A percentile compares a stretch with the other conserved stretches of the same genome.
Conservation (phyloP, 163 green algal genomes). For the Chloromonas sp. region DNA sequence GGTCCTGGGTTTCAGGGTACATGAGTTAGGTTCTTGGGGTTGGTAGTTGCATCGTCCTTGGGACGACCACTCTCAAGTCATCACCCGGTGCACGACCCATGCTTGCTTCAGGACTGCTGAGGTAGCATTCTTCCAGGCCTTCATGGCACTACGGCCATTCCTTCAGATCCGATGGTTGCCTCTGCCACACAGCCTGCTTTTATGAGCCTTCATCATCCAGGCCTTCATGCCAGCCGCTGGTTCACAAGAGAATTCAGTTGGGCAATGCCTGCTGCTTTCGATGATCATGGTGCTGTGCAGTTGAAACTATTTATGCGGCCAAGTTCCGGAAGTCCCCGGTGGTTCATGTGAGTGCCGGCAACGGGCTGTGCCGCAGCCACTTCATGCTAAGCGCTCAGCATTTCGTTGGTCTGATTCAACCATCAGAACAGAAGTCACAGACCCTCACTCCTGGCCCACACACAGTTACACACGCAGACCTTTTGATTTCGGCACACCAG, state of each 20-base stretch:
- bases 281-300: not conserved
- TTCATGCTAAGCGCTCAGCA: too few species aligned
- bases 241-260: not conserved
- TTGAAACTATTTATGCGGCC: not conserved
- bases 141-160: too few species aligned
- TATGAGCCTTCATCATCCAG: too few species aligned
- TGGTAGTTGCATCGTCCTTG: not conserved
- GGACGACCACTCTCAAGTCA: not conserved
- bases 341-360: not conserved
- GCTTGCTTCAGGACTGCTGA: not conserved
- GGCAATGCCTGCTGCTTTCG: not conserved
- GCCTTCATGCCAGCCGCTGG: not conserved
- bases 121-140: too few species aligned
- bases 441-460: not conserved
- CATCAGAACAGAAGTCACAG: not conserved
- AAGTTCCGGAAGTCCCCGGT: not conserved
- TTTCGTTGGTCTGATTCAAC: not conserved
- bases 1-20: not conserved
- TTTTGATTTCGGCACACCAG: too few species aligned
- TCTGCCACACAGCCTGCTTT: too few species aligned
- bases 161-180: too few species aligned
- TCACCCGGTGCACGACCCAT: too few species aligned
- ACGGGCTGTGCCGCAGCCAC: too few species aligned
- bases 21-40: not conserved
- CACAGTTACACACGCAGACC: not conserved